Percentiles rank a stretch among this genome's conserved stretches.
phyloP scores from a whole-genome alignment of 306 rosid species.

The Astragalus membranaceus region DNA sequence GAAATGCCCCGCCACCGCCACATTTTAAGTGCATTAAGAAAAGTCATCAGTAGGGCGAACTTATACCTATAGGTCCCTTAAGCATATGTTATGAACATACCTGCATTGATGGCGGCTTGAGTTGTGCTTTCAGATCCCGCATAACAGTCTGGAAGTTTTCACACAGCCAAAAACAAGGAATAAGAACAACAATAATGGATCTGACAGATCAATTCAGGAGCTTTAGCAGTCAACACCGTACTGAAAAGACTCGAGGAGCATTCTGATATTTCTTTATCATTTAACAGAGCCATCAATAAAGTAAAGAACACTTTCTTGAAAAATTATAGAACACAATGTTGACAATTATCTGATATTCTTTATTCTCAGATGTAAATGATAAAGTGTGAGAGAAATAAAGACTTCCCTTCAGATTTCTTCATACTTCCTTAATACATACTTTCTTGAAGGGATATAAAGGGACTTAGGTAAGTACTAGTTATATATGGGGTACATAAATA shows the following conservation, averaged over 20 bases:
- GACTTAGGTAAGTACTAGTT: neutral
- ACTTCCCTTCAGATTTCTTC: neutral
- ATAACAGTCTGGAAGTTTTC: conserved; percentile 64
- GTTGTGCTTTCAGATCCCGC: conserved; percentile 81
- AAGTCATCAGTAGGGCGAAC: neutral
- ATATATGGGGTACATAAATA: no score
- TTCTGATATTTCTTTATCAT: neutral
- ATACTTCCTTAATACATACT: neutral
- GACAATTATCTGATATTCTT: neutral
- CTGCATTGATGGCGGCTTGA: conserved; percentile 98
- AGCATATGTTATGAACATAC: conserved; percentile 23
- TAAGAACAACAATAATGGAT: neutral
- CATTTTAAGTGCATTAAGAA: neutral
- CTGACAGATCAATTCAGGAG: conserved; percentile 1
- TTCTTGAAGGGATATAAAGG: neutral
- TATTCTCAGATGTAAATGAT: conserved; percentile 3
- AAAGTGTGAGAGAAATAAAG: neutral
- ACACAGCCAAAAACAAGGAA: neutral
- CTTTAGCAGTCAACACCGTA: conserved; percentile 1
- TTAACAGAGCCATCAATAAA: neutral
- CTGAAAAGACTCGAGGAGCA: neutral
- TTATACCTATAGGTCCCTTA: neutral
- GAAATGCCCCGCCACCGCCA: neutral
- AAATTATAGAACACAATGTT: neutral
- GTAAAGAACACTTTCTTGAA: neutral